Conservation (phyloP, 139 green algal species). For the Tetradesmus lagerheimii region DNA sequence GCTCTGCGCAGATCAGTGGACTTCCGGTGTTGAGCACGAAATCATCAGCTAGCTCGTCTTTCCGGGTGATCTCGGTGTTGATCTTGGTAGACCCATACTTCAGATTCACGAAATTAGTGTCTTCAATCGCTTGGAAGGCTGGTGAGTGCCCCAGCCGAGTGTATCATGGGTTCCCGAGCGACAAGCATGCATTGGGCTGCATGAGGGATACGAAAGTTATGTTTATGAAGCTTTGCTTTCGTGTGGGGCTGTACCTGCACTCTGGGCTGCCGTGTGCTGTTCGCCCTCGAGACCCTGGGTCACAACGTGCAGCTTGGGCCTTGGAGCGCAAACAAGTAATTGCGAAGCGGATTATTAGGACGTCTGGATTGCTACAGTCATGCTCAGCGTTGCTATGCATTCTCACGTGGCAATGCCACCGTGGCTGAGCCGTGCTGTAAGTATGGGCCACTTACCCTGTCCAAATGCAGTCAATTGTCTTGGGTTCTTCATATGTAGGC, state of each 20-base stretch:
- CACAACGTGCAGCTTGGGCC: neutral
- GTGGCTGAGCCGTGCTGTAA: neutral
- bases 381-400: neutral
- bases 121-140: neutral
- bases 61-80: neutral
- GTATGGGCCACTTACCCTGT: neutral
- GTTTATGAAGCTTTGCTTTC: neutral
- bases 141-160: neutral
- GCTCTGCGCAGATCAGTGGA: neutral
- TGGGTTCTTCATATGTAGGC: neutral
- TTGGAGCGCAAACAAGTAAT: neutral
- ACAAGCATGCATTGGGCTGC: neutral
- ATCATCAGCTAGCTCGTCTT: neutral
- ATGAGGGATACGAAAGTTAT: neutral
- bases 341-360: neutral
- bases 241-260: neutral
- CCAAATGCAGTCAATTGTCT: neutral
- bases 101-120: neutral
- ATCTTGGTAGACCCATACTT: neutral
- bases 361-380: neutral
- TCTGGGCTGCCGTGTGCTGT: neutral
- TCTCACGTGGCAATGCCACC: neutral
- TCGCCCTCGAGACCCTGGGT: neutral
- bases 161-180: neutral
- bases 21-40: neutral